These are phyloP conservation scores for Stephania yunnanensis DNA, from an alignment of 164 flowering plant genomes.

Conservation along the genomic window DNA sequence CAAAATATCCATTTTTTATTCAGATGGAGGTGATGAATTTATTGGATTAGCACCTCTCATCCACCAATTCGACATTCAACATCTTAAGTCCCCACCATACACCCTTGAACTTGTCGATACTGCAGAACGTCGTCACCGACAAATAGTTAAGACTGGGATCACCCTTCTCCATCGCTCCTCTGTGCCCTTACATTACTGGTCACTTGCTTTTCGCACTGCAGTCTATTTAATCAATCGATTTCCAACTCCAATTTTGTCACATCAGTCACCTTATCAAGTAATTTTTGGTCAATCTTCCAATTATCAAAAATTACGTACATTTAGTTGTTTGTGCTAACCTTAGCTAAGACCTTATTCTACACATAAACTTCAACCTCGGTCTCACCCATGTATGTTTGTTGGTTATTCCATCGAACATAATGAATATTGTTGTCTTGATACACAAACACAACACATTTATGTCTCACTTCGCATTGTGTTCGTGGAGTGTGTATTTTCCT, in stretches of 20 bases:
- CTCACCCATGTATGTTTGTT: background rate
- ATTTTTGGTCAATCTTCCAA: background rate
- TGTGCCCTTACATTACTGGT: background rate
- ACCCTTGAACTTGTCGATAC: background rate
- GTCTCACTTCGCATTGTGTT: background rate
- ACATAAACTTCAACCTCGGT: background rate
- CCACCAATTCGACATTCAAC: background rate
- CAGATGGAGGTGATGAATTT: background rate
- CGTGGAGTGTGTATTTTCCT: too few species aligned
- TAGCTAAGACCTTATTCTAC: background rate
- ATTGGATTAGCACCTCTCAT: too few species aligned
- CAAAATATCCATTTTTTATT: background rate
- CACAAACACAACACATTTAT: background rate
- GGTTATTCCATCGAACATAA: background rate
- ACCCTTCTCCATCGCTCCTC: background rate
- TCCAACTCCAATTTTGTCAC: background rate
- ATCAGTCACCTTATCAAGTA: background rate
- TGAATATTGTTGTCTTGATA: background rate
- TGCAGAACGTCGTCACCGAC: background rate
- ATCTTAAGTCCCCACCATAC: background rate
- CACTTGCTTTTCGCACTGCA: background rate
- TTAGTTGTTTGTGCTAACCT: conserved; percentile 4
- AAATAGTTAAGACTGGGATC: background rate
- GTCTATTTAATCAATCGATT: background rate
- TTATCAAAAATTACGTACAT: background rate